Conservation (phyloP, 1,139 yeast genomes). For the Yamadazyma spencermartinsiae region DNA sequence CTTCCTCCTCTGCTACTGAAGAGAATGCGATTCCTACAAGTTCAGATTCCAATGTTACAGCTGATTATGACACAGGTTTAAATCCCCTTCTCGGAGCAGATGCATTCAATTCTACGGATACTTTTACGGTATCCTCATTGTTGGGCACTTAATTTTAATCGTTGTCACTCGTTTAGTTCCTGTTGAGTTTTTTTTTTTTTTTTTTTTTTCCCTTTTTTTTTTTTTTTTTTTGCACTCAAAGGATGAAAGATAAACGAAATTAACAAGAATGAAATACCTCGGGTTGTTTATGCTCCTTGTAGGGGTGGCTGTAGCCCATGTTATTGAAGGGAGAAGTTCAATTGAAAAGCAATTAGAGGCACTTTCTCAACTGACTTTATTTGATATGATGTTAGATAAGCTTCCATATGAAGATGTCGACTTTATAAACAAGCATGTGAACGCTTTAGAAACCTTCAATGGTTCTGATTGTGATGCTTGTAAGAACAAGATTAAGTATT, state of each 20-base stretch:
- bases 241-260: too few relatives aligned
- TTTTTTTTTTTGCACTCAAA: too few relatives aligned
- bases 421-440: slow-evolving; percentile 30
- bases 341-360: slow-evolving; percentile 19
- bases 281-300: too few relatives aligned
- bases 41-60: not conserved
- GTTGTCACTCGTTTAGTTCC: too few relatives aligned
- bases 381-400: slow-evolving; percentile 26
- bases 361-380: slow-evolving; percentile 18
- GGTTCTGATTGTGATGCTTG: slow-evolving; percentile 38
- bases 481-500: slow-evolving; percentile 36
- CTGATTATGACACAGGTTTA: not conserved
- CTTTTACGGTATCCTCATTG: too few relatives aligned
- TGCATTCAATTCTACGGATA: slow-evolving; percentile 8
- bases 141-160: too few relatives aligned
- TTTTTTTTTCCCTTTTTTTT: too few relatives aligned
- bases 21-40: not conserved
- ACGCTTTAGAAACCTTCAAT: slow-evolving; percentile 26
- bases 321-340: slow-evolving; percentile 22
- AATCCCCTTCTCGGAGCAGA: slow-evolving; percentile 3
- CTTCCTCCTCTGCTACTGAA: too few relatives aligned
- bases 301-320: slow-evolving; percentile 11
- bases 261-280: too few relatives aligned
- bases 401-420: slow-evolving; percentile 31
- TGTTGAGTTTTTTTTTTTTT: too few relatives aligned